Conservation (phyloP, 345 rosid species). For the Conringia planisiliqua region DNA sequence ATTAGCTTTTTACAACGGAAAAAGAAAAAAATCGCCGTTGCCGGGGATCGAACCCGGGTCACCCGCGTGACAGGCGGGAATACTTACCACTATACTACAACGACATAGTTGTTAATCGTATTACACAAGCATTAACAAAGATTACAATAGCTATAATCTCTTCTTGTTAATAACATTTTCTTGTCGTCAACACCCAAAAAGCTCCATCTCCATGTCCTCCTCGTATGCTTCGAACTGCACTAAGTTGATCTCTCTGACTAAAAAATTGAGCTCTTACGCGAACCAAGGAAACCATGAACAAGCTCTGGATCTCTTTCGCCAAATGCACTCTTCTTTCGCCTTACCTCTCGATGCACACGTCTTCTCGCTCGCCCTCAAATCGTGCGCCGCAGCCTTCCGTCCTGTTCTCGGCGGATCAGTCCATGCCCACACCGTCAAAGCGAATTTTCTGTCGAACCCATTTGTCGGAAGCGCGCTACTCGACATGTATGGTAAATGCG, state of each 20-base stretch:
- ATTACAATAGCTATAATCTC: no score
- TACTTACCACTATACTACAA: constrained; percentile 98
- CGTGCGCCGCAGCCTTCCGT: constrained; percentile 49
- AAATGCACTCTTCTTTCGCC: constrained; percentile 43
- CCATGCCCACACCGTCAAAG: constrained; percentile 44
- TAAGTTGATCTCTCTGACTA: constrained; percentile 45
- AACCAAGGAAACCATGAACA: constrained; percentile 48
- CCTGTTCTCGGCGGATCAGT: constrained; percentile 42
- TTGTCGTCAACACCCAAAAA: neutral
- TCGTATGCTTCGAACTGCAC: constrained; percentile 30
- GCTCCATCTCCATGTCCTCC: constrained; percentile 25
- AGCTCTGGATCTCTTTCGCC: constrained; percentile 51
- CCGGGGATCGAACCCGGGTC: constrained; percentile 99
- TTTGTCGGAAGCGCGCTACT: constrained; percentile 51
- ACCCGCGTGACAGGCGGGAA: constrained; percentile 98
- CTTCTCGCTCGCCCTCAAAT: constrained; percentile 59
- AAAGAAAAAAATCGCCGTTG: constrained; percentile 46
- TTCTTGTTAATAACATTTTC: no score
- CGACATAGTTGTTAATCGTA: constrained; percentile 32
- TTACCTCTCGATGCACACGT: constrained; percentile 55
- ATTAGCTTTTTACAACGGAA: no score
- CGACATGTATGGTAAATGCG: constrained; percentile 53
- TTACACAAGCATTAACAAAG: no score
- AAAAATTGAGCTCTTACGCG: constrained; percentile 44
- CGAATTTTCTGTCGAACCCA: constrained; percentile 42